phyloP scores from a whole-genome alignment of 2,329 filamentous ascomycete species.

The Hypoxylon sp. region DNA sequence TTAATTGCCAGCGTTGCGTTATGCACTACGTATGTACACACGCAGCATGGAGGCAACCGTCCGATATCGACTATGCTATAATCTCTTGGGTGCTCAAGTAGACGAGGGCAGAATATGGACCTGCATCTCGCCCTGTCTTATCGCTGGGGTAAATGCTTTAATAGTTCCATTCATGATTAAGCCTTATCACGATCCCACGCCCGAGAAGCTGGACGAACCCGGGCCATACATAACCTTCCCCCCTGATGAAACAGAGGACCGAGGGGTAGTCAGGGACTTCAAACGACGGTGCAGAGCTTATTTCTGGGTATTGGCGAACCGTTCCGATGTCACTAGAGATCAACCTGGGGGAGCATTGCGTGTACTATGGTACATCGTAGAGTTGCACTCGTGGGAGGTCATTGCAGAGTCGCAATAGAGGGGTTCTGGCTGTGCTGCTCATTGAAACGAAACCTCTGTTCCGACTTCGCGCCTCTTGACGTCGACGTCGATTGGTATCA shows the following conservation, averaged over 20 bases:
- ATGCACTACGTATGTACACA: neutral
- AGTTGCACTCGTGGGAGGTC: neutral
- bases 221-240: neutral
- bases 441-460: constrained; percentile 29
- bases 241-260: constrained; percentile 36
- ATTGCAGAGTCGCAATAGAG: constrained; percentile 17
- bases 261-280: constrained; percentile 16
- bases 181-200: constrained; percentile 8
- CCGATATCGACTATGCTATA: constrained; percentile 5
- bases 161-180: constrained; percentile 7
- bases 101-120: constrained; percentile 1
- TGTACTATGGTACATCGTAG: too few relatives aligned
- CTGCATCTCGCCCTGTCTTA: neutral
- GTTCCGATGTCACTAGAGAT: constrained; percentile 3
- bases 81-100: neutral
- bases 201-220: constrained; percentile 7
- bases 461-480: constrained; percentile 23
- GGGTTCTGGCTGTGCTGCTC: constrained; percentile 9
- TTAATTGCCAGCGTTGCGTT: constrained; percentile 5
- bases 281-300: constrained; percentile 35
- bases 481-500: constrained; percentile 8
- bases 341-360: neutral
- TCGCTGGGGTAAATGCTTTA: neutral
- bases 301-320: constrained; percentile 20
- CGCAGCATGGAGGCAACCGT: constrained; percentile 6